Evolutionary conservation across 2,329 filamentous ascomycete genomes (phyloP).

Genomic region (Trichophyton simii): DNA sequence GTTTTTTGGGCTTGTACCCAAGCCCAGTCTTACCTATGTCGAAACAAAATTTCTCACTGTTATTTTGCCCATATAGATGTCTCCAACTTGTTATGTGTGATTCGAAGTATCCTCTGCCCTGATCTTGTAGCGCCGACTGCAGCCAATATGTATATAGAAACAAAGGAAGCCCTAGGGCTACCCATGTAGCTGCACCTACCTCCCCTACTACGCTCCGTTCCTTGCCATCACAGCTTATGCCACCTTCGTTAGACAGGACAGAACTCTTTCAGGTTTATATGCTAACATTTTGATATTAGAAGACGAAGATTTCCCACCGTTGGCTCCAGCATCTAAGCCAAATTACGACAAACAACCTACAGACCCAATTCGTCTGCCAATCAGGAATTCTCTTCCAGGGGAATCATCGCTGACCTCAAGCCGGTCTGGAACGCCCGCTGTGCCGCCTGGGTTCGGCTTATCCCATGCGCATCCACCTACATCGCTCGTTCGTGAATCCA

Average conservation of each 20-base stretch:
- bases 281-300: slow-evolving; percentile 21
- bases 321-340: slow-evolving; percentile 24
- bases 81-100: slow-evolving; percentile 15
- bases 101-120: slow-evolving; percentile 13
- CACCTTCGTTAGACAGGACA: neutral
- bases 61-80: slow-evolving; percentile 31
- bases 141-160: slow-evolving; percentile 9
- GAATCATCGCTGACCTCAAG: slow-evolving; percentile 16
- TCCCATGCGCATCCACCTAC: slow-evolving; percentile 30
- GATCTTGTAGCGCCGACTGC: slow-evolving; percentile 15
- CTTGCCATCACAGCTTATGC: neutral
- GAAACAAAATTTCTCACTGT: slow-evolving; percentile 36
- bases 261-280: slow-evolving; percentile 6
- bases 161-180: slow-evolving; percentile 2
- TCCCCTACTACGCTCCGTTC: neutral
- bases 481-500: slow-evolving; percentile 22
- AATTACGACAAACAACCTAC: slow-evolving; percentile 21
- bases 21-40: slow-evolving; percentile 23
- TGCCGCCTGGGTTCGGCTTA: slow-evolving; percentile 32
- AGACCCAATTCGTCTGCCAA: slow-evolving; percentile 27
- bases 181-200: slow-evolving; percentile 12
- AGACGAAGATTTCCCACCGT: slow-evolving; percentile 38
- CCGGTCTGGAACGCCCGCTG: slow-evolving; percentile 28
- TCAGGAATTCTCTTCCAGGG: slow-evolving; percentile 23
- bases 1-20: slow-evolving; percentile 27